A percentile compares a stretch with the other conserved stretches of the same genome.
These are phyloP conservation scores for Hondaea fermentalgiana DNA, from an alignment of 108 stramenopile species.

Conservation along the genomic window DNA sequence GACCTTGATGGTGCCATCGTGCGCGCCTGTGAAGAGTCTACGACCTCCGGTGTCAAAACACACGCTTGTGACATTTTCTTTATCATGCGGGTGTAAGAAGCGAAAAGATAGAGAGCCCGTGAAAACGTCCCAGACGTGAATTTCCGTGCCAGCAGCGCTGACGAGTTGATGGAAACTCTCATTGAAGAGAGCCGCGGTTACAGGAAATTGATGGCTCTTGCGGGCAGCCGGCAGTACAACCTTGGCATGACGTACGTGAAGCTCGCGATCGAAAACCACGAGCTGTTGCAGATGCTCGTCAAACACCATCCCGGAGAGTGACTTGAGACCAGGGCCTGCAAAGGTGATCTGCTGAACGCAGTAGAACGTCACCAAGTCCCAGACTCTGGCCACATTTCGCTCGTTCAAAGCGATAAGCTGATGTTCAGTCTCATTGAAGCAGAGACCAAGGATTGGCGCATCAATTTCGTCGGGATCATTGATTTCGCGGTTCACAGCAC, in stretches of 20 bases:
- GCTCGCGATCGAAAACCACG: not conserved
- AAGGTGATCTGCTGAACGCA: not conserved
- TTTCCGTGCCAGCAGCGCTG: not conserved
- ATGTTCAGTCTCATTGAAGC: not conserved
- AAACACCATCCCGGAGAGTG: not conserved
- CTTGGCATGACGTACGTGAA: not conserved
- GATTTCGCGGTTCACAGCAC: not conserved
- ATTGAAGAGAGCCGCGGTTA: not conserved
- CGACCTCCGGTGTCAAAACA: not conserved
- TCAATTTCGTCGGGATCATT: not conserved
- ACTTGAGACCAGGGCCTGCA: not conserved
- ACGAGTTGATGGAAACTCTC: not conserved
- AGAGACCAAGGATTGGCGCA: not conserved
- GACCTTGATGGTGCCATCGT: not conserved
- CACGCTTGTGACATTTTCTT: not conserved
- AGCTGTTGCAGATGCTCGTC: not conserved
- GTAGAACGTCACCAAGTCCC: slow-evolving; percentile 8
- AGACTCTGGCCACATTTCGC: not conserved
- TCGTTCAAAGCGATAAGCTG: slow-evolving; percentile 5
- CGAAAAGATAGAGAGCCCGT: not conserved
- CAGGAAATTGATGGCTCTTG: not conserved
- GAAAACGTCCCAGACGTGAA: slow-evolving; percentile 12
- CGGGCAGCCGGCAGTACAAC: not conserved
- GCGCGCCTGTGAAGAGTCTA: not conserved
- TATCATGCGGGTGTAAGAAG: not conserved